Evolutionary conservation across 2,329 filamentous ascomycete genomes (phyloP), one percentile per base, ranked within the genome.

Genomic region (Cordyceps cateniannulata): DNA sequence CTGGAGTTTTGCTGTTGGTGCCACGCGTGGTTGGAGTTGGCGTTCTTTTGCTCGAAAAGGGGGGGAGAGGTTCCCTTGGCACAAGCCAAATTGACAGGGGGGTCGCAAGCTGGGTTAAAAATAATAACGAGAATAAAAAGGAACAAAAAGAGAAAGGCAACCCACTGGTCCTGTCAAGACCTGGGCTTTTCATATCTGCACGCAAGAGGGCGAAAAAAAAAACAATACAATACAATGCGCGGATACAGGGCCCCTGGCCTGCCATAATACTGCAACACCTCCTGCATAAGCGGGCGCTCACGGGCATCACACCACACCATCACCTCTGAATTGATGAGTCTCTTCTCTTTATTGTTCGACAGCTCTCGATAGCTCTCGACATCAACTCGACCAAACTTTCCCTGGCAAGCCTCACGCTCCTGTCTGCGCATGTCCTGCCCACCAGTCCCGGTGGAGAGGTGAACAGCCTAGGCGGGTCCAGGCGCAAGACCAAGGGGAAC

Each of bases 231-330:
- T 25, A 47, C 24, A 20, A 20, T n/a, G 9, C 49, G 29, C 49
- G 32, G 29, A 52, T 24, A 38, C 49, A 38, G 8, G 10, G 29
- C 49, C 49, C 18, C 25, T 27, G 18, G 32, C 29, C 48, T 50
- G 48, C 29, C 49, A 18, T 14, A 50, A 32, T 9, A 50, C n/a
- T 22, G n/a, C 50, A 53, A 25, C 22, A 40, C 32, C 32, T 53
- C 14, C 35, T 53, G 51, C 51, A 53, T 53, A 53, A 53, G 51
- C 51, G 35, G 51, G 51, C 51, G 51, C 51, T 53, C 51, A 53
- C 51, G 32, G 35, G 22, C 22, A 40, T 14, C 29, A 25, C 51
- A 38, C 25, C 25, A 27, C 24, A 27, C 47, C 47, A 49, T 14
- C 14, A 4, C 16, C 42, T n/a, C n/a, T n/a, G n/a, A n/a, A n/a